Evolutionary conservation across 371 early-diverging fungal species (phyloP).

Genomic region (Scutellospora calospora): DNA sequence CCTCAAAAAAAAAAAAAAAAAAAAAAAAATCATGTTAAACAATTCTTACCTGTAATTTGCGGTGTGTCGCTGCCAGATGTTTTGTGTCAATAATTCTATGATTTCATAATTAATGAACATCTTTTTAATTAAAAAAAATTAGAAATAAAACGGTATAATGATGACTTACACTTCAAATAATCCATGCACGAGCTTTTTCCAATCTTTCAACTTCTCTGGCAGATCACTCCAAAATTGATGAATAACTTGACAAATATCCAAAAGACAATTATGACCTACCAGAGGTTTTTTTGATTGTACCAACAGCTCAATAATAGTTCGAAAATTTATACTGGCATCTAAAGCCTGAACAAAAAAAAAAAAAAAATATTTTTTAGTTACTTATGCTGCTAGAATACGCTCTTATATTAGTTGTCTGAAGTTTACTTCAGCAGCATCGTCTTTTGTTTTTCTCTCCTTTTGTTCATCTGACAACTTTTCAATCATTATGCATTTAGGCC

Average conservation of each 20-base stretch:
- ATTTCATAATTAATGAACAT: conserved; percentile 42
- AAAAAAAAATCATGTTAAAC: background rate
- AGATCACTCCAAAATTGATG: conserved; percentile 65
- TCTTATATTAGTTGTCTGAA: too few relatives aligned
- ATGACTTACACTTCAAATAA: conserved; percentile 50
- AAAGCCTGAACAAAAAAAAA: conserved; percentile 37
- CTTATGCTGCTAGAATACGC: too few relatives aligned
- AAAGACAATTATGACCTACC: conserved; percentile 77
- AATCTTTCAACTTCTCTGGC: conserved; percentile 62
- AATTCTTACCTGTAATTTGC: conserved; percentile 53
- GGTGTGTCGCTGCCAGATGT: conserved; percentile 63
- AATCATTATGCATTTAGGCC: conserved; percentile 50
- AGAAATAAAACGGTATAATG: background rate
- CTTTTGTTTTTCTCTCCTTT: conserved; percentile 40
- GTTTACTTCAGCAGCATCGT: conserved; percentile 41
- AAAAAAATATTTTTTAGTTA: background rate
- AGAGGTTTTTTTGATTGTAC: conserved; percentile 66
- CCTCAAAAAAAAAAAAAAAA: background rate
- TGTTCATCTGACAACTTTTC: conserved; percentile 54
- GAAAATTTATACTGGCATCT: conserved; percentile 56
- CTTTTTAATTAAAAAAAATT: background rate
- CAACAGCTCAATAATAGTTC: conserved; percentile 72
- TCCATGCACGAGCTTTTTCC: conserved; percentile 57
- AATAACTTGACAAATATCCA: conserved; percentile 71
- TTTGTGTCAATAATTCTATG: conserved; percentile 62